Percentiles rank a stretch among this genome's conserved stretches.
Evolutionary conservation across 2,329 filamentous ascomycete species (phyloP).

Genomic region (Sporothrix phasma): DNA sequence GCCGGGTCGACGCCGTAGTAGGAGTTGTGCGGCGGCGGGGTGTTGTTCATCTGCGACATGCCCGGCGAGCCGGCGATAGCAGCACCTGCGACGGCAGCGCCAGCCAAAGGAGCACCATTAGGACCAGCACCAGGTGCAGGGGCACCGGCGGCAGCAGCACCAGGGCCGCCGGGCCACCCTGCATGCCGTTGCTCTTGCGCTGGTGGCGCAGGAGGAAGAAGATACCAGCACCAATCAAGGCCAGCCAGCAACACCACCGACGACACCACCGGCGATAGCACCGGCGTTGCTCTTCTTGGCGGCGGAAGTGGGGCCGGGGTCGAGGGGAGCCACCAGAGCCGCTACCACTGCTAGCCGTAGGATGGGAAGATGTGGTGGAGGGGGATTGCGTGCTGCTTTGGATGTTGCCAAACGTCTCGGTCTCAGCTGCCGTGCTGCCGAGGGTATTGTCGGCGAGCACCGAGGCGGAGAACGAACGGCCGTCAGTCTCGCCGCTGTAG

Average conservation of each 20-base stretch:
- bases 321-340: background rate
- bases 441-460: background rate
- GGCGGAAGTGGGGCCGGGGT: background rate
- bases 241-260: slow-evolving; percentile 27
- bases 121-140: background rate
- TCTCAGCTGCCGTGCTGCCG: background rate
- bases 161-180: background rate
- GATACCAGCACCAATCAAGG: slow-evolving; percentile 19
- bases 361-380: background rate
- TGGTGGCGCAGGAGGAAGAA: slow-evolving; percentile 23
- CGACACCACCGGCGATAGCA: slow-evolving; percentile 27
- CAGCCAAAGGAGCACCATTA: background rate
- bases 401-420: slow-evolving; percentile 1
- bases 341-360: background rate
- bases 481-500: slow-evolving; percentile 16
- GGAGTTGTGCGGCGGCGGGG: slow-evolving; percentile 1
- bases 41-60: slow-evolving; percentile 12
- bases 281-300: slow-evolving; percentile 18
- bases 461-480: slow-evolving; percentile 14
- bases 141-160: background rate
- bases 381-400: background rate
- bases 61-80: background rate
- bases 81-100: background rate
- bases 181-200: slow-evolving; percentile 7
- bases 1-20: slow-evolving; percentile 2